Base-by-base conservation (phyloP, 208 protist species). In the Wallacemonas sp. region DNA sequence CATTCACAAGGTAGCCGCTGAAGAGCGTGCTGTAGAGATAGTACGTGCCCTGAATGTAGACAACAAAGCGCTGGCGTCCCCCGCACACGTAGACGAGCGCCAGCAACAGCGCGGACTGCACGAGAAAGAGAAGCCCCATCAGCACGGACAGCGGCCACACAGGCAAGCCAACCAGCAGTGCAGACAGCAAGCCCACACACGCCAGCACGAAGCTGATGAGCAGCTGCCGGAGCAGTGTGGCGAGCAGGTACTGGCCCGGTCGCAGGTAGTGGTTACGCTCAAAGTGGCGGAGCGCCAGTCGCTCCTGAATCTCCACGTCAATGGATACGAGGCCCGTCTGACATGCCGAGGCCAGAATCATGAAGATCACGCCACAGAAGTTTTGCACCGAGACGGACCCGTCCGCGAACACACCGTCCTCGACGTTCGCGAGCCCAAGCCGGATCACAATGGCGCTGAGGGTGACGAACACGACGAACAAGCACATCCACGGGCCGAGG, bases 11-110 rank as follows among this genome's bases (percentile, higher is more conserved):
- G 57, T 74, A 86, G 20, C 79, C 79, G 48, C 72, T 76, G 50
- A 80, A 63, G 42, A 85, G 78, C 4, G 76, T 79, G 62, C 78
- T 82, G 70, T 84, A 84, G 38, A 52, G 75, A 63, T 84, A 80
- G 59, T 84, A 82, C 29, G 71, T 0, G 52, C 75, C 64, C 23
- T 82, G 62, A 2, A 72, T 44, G 44, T 61, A 25, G n/a, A 44
- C 62, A 61, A 67, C 41, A 81, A 63, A 33, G 33, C 33, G 20
- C 64, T 65, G 33, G 62, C 29, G 23, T 59, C 44, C 25, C 78
- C 61, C 61, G 22, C 72, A 61, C 82, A 72, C 81, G 42, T 82
- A 84, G 11, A 82, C 67, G 8, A 74, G 67, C 16, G 75, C 29
- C 32, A 84, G 39, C 22, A 61, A 59, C 1, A 88, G 69, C 5